Evolutionary conservation across 169 alveolate genomes (phyloP), one percentile per base, ranked within the genome.

Genomic region (Eimeria acervulina): DNA sequence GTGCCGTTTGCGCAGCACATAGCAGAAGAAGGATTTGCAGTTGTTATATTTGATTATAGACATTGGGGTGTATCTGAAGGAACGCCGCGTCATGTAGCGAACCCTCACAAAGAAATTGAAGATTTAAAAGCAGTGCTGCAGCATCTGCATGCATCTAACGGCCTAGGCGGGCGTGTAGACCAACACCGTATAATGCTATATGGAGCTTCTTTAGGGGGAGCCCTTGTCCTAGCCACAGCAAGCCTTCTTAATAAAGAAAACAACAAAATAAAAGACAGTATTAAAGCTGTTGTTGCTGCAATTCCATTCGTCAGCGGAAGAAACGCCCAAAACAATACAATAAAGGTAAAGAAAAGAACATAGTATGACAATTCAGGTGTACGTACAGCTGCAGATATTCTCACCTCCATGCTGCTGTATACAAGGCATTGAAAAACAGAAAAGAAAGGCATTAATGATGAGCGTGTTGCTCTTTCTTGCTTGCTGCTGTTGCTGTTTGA

Each of bases 31-130:
- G 95, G 95, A 15, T 6, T 70, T 23, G 72, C 90, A 23, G 95
- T 40, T 5, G 66, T 90, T 28, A 4, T 70, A 12, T 90, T 90
- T 38, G 95, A 90, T 63, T 90, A 90, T 80, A 19, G 95, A 38
- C 44, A n/a, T 13, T 90, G 95, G 95, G 95, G 95, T 1, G 12
- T 51, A 5, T 72, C 95, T 23, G 95, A 44, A n/a, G 95, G 95
- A 10, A 23, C 23, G 2, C 95, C 95, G 7, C 89, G 95, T 1
- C 95, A 90, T 38, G 61, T 51, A 26, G 90, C 83, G 1, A 80
- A 72, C 10, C 95, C 95, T 1, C 33, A 31, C 31, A 42, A 42
- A 38, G 76, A 90, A 52, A 42, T 90, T 36, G 28, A 70, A 7
- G 95, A 90, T 55, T 28, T 90, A 13, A 68, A n/a, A 6, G 88